phyloP scores from a whole-genome alignment of 495 filamentous ascomycete genomes.

The Hypoxylon intermedium region DNA sequence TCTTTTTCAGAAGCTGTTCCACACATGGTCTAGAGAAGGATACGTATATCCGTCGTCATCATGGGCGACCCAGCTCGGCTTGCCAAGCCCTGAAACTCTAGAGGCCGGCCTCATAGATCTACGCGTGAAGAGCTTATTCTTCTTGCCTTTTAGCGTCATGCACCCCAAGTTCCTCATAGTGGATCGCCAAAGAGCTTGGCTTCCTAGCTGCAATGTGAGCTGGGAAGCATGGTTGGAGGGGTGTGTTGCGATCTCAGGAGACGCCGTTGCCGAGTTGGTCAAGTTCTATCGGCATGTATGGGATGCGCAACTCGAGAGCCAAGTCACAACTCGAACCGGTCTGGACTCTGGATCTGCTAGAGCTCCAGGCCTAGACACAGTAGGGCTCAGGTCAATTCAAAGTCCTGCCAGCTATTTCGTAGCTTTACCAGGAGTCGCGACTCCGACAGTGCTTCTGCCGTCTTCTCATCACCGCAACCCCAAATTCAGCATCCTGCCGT shows the following conservation, averaged over 20 bases:
- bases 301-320: constrained; percentile 46
- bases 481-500: constrained; percentile 54
- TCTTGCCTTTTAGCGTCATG: constrained; percentile 76
- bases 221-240: constrained; percentile 81
- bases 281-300: constrained; percentile 66
- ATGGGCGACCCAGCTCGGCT: constrained; percentile 64
- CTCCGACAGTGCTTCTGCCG: constrained; percentile 67
- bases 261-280: constrained; percentile 60
- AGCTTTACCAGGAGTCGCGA: constrained; percentile 9
- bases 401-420: constrained; percentile 17
- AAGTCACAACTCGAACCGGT: constrained; percentile 12
- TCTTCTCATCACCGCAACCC: constrained; percentile 73
- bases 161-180: constrained; percentile 79
- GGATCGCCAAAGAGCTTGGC: constrained; percentile 64
- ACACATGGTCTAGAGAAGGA: constrained; percentile 62
- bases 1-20: constrained; percentile 71
- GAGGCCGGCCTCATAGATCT: constrained; percentile 62
- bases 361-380: constrained; percentile 11
- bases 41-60: constrained; percentile 61
- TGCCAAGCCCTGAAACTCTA: constrained; percentile 62
- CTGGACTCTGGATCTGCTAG: background rate
- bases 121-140: constrained; percentile 72
- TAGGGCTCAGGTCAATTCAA: constrained; percentile 14
- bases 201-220: constrained; percentile 78
- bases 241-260: constrained; percentile 65